Conservation (phyloP, 257 asterid genomes). For the Orobanche coerulescens region DNA sequence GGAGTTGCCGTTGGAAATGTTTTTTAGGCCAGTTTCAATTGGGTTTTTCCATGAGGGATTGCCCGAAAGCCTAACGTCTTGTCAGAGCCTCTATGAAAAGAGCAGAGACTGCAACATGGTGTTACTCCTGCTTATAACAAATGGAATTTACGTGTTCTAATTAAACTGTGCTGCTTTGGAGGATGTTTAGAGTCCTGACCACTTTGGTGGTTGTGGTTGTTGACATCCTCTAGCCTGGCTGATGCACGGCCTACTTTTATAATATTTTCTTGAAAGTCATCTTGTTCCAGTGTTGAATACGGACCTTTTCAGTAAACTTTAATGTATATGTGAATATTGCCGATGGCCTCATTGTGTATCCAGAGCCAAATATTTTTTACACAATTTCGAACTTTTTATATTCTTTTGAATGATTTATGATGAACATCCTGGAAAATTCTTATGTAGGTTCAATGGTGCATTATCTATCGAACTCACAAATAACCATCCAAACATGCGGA, state of each 20-base stretch:
- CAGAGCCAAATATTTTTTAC: not conserved
- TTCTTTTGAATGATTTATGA: conserved; percentile 10
- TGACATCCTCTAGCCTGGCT: conserved; percentile 10
- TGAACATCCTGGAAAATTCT: conserved; percentile 19
- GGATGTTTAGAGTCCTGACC: not conserved
- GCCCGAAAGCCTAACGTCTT: too few relatives aligned
- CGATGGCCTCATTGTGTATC: not conserved
- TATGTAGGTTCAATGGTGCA: conserved; percentile 87
- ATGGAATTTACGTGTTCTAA: conserved; percentile 11
- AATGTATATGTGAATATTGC: not conserved
- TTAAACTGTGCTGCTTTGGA: not conserved
- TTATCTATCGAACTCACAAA: conserved; percentile 74
- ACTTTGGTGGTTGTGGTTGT: conserved; percentile 14
- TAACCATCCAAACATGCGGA: conserved; percentile 83
- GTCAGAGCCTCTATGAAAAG: too few relatives aligned
- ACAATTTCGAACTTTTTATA: conserved; percentile 4
- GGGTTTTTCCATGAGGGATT: too few relatives aligned
- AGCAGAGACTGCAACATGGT: conserved; percentile 2
- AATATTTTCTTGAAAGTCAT: conserved; percentile 3
- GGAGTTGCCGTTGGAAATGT: not conserved
- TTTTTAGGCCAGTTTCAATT: not conserved
- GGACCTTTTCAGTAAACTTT: conserved; percentile 4
- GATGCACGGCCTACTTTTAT: conserved; percentile 11
- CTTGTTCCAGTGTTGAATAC: conserved; percentile 8
- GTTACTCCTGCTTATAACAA: conserved; percentile 10